Evolutionary conservation across 2,329 filamentous ascomycete species (phyloP), one percentile per base, ranked within the genome.

Genomic region (Beauveria varroae): DNA sequence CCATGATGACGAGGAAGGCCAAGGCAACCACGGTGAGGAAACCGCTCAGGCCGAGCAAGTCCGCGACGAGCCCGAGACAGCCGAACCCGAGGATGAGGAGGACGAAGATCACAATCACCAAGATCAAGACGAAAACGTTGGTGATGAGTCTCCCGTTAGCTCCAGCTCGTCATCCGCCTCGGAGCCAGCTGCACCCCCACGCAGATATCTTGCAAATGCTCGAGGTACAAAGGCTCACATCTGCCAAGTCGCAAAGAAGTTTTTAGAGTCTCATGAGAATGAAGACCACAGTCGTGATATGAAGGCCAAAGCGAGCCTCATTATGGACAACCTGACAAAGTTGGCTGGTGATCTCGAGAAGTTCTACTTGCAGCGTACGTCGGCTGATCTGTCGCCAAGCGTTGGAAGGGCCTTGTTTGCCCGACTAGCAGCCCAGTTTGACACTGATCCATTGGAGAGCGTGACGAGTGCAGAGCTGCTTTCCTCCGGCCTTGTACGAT

Each of bases 391-490:
- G 12, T 71, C 75, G 5, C 70, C 76, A 1, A 74, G 78, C 22
- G 75, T 83, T 46, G 91, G 89, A 12, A 78, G 81, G 37, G 76
- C 81, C 2, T 78, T 96, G 0, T 98, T 98, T 74, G 78, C 81
- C 37, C 85, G 82, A 56, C 78, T 99, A 62, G 91, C 92, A 0
- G 82, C 84, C 3, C 93, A 95, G 70, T 99, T 99, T 68, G 89
- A 96, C 68, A 87, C 88, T 0, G 90, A 97, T 74, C 88, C 95
- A 1, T 75, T 96, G 59, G 90, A 96, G 70, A 96, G 91, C 71
- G 93, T 97, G 58, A 99, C 95, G 0, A 99, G 95, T 74, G 93
- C 93, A 53, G 95, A 99, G 72, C 79, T 99, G 37, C 84, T 98
- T 57, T 91, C 90, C 34, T 98, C 95, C 1, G 91, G 92, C 20